Evolutionary conservation across 179 eudicot species (phyloP), one percentile per base, ranked within the genome.

Genomic region (Nepenthes alata): DNA sequence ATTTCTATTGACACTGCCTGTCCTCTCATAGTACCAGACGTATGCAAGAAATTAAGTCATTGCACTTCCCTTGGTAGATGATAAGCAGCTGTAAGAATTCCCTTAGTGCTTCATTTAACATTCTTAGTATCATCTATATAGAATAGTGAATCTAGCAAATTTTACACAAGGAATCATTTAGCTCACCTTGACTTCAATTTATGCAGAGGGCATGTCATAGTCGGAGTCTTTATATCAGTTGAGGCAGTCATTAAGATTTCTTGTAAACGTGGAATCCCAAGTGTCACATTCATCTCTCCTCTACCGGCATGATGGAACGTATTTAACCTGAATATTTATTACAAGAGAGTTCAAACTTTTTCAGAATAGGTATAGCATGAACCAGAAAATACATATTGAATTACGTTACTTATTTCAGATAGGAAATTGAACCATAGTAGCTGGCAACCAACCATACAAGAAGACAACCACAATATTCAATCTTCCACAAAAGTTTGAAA

Each of bases 241-340:
- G 97, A 78, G 25, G 97, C 99, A 66, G 95, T 87, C 96, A 83
- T 90, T 75, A 94, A 71, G 52, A 94, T 94, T 81, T 94, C 99
- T 68, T 94, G 99, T 53, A 94, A 75, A 80, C 99, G 99, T 47
- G 99, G 99, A 69, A 94, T 94, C 57, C 99, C 99, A 48, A 94
- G 81, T 16, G 99, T 94, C 66, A 94, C 99, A 70, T 94, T 94
- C 99, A 94, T 90, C 71, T 94, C 99, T 52, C 97, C 99, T 65
- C 99, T 91, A 37, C 99, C 99, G 60, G 99, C 99, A 62, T 83
- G 99, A 85, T 94, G 99, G 76, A 94, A 94, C 14, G 97, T 94
- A 74, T 94, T 94, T 48, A 94, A 76, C 73, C 99, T 94, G 84
- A 70, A 69, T 69, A 0, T 35, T 65, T 11, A 41, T 9, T 11